Conservation (phyloP, 768 basidiomycete species). For the Leccinum barrowsii region DNA sequence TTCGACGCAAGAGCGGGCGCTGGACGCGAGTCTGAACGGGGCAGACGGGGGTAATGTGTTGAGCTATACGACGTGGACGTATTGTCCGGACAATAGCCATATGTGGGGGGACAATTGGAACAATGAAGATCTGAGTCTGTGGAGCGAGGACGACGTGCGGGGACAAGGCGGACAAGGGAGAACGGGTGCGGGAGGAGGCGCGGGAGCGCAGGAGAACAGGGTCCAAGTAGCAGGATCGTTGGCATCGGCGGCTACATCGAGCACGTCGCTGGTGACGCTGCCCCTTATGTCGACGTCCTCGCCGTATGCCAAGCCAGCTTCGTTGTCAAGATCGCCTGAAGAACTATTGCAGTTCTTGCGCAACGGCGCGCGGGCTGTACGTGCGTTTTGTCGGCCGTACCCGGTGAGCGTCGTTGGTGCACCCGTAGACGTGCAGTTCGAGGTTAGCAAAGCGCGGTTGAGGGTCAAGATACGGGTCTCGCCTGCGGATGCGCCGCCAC, state of each 20-base stretch:
- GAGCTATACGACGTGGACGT: conserved; percentile 87
- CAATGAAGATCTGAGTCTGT: conserved; percentile 89
- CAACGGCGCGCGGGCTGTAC: conserved; percentile 79
- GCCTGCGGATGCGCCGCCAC: conserved; percentile 46
- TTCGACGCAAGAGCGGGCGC: conserved; percentile 71
- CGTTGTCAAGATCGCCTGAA: conserved; percentile 1
- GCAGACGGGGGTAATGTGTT: conserved; percentile 73
- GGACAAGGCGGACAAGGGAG: not conserved
- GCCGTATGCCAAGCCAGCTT: not conserved
- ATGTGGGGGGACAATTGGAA: conserved; percentile 97
- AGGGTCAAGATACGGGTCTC: conserved; percentile 63
- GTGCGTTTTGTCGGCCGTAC: conserved; percentile 84
- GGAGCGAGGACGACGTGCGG: conserved; percentile 70
- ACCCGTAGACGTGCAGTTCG: conserved; percentile 66
- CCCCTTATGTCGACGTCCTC: conserved; percentile 13
- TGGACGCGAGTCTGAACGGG: conserved; percentile 79
- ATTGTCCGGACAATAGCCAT: conserved; percentile 78
- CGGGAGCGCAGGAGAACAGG: not conserved
- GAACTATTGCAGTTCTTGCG: conserved; percentile 62
- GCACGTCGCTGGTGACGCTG: conserved; percentile 19
- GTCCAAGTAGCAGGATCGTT: not conserved
- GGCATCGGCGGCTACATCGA: conserved; percentile 15
- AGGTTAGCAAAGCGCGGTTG: conserved; percentile 68
- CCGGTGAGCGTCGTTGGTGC: conserved; percentile 72
- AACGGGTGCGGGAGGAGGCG: not conserved